Evolutionary conservation across 371 early-diverging fungal species (phyloP).

Genomic region (Syncephalis fuscata): DNA sequence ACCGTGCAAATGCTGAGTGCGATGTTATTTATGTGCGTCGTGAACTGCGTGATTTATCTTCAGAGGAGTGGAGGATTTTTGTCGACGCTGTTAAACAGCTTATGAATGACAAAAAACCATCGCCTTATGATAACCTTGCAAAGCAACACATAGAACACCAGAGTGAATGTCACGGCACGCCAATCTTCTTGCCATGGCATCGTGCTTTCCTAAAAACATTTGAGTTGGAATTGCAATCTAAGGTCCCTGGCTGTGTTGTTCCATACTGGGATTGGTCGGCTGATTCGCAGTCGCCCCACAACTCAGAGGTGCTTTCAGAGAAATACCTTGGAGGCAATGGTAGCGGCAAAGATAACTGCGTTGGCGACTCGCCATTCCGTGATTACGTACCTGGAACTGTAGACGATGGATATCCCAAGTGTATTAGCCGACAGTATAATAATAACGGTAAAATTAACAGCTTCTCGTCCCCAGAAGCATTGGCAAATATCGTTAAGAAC

Average conservation of each 20-base stretch:
- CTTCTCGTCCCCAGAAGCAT: slow-evolving; percentile 4
- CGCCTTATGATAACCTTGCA: background rate
- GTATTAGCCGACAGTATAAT: background rate
- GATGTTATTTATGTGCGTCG: background rate
- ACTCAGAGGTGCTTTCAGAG: slow-evolving; percentile 2
- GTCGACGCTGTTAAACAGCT: background rate
- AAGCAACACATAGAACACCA: background rate
- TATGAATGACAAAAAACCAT: no score
- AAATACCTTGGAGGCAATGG: background rate
- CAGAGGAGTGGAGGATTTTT: background rate
- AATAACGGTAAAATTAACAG: background rate
- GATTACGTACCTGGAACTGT: background rate
- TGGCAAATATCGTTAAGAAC: background rate
- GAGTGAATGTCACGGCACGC: background rate
- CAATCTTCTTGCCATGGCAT: slow-evolving; percentile 3
- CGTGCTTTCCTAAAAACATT: background rate
- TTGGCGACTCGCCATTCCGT: background rate
- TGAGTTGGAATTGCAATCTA: background rate
- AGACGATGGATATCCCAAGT: background rate
- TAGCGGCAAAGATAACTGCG: background rate
- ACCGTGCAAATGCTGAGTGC: background rate
- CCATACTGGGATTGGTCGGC: slow-evolving; percentile 6
- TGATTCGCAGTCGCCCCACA: slow-evolving; percentile 8
- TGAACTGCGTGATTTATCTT: background rate
- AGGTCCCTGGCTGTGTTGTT: background rate